Base-by-base conservation (phyloP, 257 asterid genomes). In the Nicotiana paniculata region DNA sequence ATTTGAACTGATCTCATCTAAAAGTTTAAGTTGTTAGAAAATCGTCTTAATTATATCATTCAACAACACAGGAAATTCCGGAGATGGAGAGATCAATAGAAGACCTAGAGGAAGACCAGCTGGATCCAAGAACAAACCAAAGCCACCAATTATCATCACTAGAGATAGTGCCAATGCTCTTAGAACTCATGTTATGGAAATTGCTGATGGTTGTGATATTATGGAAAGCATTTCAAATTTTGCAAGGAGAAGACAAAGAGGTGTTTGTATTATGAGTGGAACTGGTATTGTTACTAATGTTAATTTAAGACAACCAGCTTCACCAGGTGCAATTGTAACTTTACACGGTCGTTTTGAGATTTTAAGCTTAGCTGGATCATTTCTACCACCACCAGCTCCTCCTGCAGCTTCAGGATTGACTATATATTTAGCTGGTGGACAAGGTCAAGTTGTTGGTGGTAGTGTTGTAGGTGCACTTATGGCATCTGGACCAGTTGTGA, bases 381-480 rank as follows among this genome's bases (percentile, higher is more conserved):
- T 95, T 66, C 91, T 95, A 0, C 98, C 98, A 1, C 97, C 98
- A n/a, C 98, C 98, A 0, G 98, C 97, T 4, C 97, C 97, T 0
- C 89, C 97, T 0, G 90, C 97, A 0, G 95, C 97, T 0, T 89
- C 98, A 0, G 88, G 95, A 35, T 63, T 95, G 82, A 95, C 97
- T 5, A 89, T 95, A 13, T 95, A 95, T 48, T 67, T 95, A 35
- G 92, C 98, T 1, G 98, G 97, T 28, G 97, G 97, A 9, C 98
- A 95, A 88, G 98, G 98, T 1, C 98, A 95, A 82, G 98, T 95
- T 70, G 95, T 95, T 6, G 98, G 98, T 2, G 98, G 98, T 8
- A 86, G 95, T 72, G 97, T 93, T 53, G 98, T 90, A 7, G 98
- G 98, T 62, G 92, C 90, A 82, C 93, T 95, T 63, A 65, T 93